phyloP scores from a whole-genome alignment of 441 rosid genomes.

The Populus hybrid region DNA sequence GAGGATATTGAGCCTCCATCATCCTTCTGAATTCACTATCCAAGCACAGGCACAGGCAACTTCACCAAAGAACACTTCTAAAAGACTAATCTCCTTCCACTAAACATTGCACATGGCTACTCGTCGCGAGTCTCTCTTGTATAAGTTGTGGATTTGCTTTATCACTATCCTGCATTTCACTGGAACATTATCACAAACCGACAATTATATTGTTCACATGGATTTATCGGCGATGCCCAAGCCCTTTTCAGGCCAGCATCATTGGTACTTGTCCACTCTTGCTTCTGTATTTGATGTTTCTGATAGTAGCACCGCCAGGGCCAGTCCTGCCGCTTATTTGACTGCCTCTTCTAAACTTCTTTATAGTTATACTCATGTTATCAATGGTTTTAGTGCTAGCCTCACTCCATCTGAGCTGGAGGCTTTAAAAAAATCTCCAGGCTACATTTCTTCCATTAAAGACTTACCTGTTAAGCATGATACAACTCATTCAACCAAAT shows the following conservation, averaged over 20 bases:
- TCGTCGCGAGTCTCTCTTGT: neutral
- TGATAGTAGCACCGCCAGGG: neutral
- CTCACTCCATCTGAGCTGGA: constrained; percentile 42
- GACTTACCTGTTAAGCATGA: constrained; percentile 40
- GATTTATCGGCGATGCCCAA: constrained; percentile 18
- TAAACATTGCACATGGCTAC: neutral
- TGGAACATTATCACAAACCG: constrained; percentile 4
- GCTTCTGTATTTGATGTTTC: constrained; percentile 22
- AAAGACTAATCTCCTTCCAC: neutral
- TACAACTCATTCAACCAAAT: constrained; percentile 64
- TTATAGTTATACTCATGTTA: constrained; percentile 44
- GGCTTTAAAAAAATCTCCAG: constrained; percentile 38
- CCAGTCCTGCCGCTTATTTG: neutral
- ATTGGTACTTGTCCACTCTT: constrained; percentile 19
- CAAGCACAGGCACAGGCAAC: neutral
- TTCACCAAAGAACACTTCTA: neutral
- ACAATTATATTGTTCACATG: constrained; percentile 18
- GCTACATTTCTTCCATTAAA: constrained; percentile 37
- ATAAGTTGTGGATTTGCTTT: neutral
- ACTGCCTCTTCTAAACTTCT: constrained; percentile 30
- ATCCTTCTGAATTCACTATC: neutral
- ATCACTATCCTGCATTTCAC: neutral
- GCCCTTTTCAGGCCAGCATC: constrained; percentile 11
- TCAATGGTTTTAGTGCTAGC: constrained; percentile 53
- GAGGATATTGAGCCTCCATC: neutral